Base-by-base conservation (phyloP, 2,329 filamentous ascomycete genomes). In the Fusarium caatingaense region DNA sequence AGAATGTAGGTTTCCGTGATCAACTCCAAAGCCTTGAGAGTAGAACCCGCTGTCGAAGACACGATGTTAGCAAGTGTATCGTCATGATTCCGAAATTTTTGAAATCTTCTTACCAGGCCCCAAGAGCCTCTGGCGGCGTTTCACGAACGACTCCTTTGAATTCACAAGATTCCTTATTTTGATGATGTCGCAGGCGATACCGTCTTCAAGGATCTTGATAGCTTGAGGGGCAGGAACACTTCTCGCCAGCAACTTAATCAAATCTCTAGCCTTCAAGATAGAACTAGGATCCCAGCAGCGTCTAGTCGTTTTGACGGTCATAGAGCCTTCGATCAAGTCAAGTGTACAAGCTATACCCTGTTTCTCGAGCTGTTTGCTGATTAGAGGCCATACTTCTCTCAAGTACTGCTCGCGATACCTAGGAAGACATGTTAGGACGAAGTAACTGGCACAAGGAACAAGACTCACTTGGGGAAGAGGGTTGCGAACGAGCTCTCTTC, bases 221-320 rank as follows among this genome's bases (percentile, higher is more conserved):
- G 96, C 96, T 83, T 98, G 93, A 8, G 94, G 94, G 2, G 94
- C 93, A 2, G 96, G 96, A 8, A 99, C 96, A 75, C 92, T 96
- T 78, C 96, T 88, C 6, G 96, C 91, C 8, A 99, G 87, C 34
- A 28, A 2, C 2, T 28, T 28, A 2, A 28, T 28, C 11, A 12
- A 5, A 2, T 28, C 27, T 2, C 25, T 9, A 3, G 25, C 8
- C 2, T n/a, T n/a, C n/a, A n/a, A n/a, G n/a, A n/a, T n/a, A n/a
- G n/a, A n/a, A n/a, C n/a, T n/a, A n/a, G n/a, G n/a, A n/a, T n/a
- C n/a, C n/a, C n/a, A n/a, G n/a, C n/a, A n/a, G n/a, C n/a, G n/a
- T n/a, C n/a, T n/a, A n/a, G n/a, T 25, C 4, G 95, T 98, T 82
- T 95, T 97, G 71, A 98, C 95, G 1, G 92, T 94, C 95, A 98